Evolutionary conservation across 1,139 yeast genomes (phyloP).

Genomic region (Suhomyces coccinellae): DNA sequence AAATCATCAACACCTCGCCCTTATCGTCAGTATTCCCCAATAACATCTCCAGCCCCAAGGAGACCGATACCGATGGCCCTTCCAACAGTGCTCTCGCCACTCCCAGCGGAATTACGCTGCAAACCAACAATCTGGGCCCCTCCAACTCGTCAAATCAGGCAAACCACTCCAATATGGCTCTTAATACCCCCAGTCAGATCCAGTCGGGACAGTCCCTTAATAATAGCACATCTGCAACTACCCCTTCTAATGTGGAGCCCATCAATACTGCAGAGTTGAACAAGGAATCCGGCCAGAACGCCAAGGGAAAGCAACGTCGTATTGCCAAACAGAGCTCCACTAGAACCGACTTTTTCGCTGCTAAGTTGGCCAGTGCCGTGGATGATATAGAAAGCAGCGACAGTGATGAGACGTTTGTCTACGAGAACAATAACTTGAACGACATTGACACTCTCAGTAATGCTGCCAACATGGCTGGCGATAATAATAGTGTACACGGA

Average conservation of each 20-base stretch:
- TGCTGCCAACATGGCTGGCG: constrained; percentile 12
- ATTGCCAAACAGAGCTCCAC: constrained; percentile 38
- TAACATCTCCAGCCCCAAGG: constrained; percentile 12
- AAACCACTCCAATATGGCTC: constrained; percentile 4
- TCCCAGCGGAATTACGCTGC: background rate
- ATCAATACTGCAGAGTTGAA: constrained; percentile 5
- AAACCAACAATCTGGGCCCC: background rate
- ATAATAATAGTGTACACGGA: constrained; percentile 16
- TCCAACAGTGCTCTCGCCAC: background rate
- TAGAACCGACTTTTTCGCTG: constrained; percentile 91
- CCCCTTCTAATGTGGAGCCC: constrained; percentile 8
- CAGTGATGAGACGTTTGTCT: constrained; percentile 91
- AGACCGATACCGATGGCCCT: background rate
- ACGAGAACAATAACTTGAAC: constrained; percentile 54
- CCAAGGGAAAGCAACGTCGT: constrained; percentile 16
- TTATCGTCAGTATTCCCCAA: constrained; percentile 29
- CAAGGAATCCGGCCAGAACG: background rate
- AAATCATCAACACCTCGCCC: constrained; percentile 39
- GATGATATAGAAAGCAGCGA: constrained; percentile 86
- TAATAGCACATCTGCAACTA: constrained; percentile 1
- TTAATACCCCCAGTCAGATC: constrained; percentile 2
- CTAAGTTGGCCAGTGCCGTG: constrained; percentile 89
- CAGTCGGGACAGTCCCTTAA: background rate
- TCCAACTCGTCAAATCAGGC: background rate
- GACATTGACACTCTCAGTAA: constrained; percentile 19